phyloP scores from a whole-genome alignment of 1,284 basidiomycete species.

The Sanguinoderma infundibulare region DNA sequence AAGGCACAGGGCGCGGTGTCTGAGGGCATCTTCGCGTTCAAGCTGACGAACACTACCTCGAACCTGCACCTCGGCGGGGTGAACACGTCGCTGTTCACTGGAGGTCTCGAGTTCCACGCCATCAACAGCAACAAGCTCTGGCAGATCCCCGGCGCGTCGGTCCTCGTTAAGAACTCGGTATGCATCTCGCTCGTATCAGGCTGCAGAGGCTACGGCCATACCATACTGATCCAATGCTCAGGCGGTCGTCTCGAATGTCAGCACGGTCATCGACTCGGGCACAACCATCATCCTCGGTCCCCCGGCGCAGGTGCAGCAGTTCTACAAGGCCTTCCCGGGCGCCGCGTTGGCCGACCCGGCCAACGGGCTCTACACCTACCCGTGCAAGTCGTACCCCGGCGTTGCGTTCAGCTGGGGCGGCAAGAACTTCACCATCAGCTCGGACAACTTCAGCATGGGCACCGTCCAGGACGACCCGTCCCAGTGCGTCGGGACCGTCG shows the following conservation, averaged over 20 bases:
- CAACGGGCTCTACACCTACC: slow-evolving; percentile 37
- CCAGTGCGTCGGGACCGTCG: slow-evolving; percentile 34
- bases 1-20: slow-evolving; percentile 41
- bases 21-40: slow-evolving; percentile 51
- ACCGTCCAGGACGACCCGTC: slow-evolving; percentile 23
- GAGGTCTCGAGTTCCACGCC: slow-evolving; percentile 43
- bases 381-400: slow-evolving; percentile 32
- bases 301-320: slow-evolving; percentile 42
- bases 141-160: slow-evolving; percentile 32
- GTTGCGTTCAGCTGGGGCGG: slow-evolving; percentile 39
- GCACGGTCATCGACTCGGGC: slow-evolving; percentile 49
- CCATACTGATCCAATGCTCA: neutral
- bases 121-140: slow-evolving; percentile 35
- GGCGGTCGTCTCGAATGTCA: neutral
- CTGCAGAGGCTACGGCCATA: neutral
- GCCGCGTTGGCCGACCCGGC: slow-evolving; percentile 34
- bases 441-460: slow-evolving; percentile 35
- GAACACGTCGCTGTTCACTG: slow-evolving; percentile 41
- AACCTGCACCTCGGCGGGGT: slow-evolving; percentile 57
- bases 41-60: slow-evolving; percentile 49
- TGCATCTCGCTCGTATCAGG: neutral
- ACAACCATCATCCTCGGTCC: slow-evolving; percentile 59
- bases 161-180: slow-evolving; percentile 29
- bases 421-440: slow-evolving; percentile 32
- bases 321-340: slow-evolving; percentile 51